A percentile compares a stretch with the other conserved stretches of the same genome.
Evolutionary conservation across 225 moss, liverwort and hornwort species (phyloP).

Genomic region (Sphagnum tenellum): DNA sequence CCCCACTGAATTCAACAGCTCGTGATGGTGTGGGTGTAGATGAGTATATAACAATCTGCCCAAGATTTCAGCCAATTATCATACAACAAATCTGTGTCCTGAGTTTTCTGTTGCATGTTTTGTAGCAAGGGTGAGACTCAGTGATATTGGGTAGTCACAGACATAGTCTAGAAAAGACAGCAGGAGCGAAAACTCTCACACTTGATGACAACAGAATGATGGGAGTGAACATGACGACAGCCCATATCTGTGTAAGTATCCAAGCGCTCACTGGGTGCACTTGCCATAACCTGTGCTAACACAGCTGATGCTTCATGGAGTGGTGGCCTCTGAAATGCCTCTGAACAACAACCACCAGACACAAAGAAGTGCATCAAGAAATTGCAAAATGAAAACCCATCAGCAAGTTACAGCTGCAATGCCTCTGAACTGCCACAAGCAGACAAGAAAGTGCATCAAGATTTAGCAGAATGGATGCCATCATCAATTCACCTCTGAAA

Average conservation of each 20-base stretch:
- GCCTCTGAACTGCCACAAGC: neutral
- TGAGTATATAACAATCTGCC: too few species aligned
- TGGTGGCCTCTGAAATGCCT: constrained; percentile 44
- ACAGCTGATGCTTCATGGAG: constrained; percentile 23
- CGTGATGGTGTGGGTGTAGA: too few species aligned
- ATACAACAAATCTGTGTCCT: too few species aligned
- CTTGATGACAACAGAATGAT: constrained; percentile 51
- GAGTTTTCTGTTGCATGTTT: too few species aligned
- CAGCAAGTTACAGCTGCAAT: neutral
- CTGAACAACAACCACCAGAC: constrained; percentile 15
- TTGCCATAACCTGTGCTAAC: constrained; percentile 31
- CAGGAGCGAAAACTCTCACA: constrained; percentile 24
- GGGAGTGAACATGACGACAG: constrained; percentile 49
- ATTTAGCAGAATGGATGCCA: too few species aligned
- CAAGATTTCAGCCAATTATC: too few species aligned
- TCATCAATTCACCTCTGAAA: too few species aligned
- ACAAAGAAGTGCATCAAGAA: neutral
- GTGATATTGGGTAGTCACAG: too few species aligned
- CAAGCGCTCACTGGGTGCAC: constrained; percentile 47
- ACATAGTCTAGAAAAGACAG: too few species aligned
- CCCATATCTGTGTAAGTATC: constrained; percentile 57
- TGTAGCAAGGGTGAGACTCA: too few species aligned
- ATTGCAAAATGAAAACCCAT: neutral
- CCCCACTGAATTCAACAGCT: too few species aligned
- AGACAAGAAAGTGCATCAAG: too few species aligned